Evolutionary conservation across 306 rosid species (phyloP).

Genomic region (Quercus bicolor): DNA sequence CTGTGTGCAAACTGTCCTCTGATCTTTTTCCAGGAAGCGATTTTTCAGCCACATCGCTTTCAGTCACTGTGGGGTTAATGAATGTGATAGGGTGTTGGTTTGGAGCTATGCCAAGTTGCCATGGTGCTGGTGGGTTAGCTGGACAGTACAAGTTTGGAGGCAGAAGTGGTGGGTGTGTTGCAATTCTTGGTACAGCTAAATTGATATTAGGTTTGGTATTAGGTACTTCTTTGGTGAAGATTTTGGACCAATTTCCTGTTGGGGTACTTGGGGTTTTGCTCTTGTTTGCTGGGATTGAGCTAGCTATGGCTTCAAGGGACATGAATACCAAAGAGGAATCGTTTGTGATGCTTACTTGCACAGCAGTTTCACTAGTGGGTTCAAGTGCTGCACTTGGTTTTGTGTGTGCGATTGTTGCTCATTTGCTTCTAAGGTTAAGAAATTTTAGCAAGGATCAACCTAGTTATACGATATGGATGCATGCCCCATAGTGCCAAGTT

Average conservation of each 20-base stretch:
- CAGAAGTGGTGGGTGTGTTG: slow-evolving; percentile 82
- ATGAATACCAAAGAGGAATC: slow-evolving; percentile 58
- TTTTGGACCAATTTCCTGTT: slow-evolving; percentile 54
- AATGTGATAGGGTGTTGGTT: slow-evolving; percentile 77
- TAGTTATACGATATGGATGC: slow-evolving; percentile 24
- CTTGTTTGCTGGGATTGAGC: slow-evolving; percentile 69
- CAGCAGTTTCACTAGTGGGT: slow-evolving; percentile 61
- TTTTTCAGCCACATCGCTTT: slow-evolving; percentile 58
- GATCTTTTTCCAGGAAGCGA: slow-evolving; percentile 65
- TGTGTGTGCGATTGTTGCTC: slow-evolving; percentile 37
- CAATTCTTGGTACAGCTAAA: slow-evolving; percentile 61
- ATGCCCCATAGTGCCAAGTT: neutral
- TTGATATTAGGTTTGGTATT: slow-evolving; percentile 52
- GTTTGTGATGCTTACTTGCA: slow-evolving; percentile 55
- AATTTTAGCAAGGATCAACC: slow-evolving; percentile 21
- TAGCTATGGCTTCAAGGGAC: slow-evolving; percentile 70
- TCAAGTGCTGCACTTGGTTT: slow-evolving; percentile 72
- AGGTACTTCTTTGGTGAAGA: slow-evolving; percentile 54
- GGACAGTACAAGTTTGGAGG: slow-evolving; percentile 87
- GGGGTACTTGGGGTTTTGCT: slow-evolving; percentile 66
- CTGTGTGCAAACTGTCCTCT: slow-evolving; percentile 54
- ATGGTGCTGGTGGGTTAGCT: slow-evolving; percentile 82
- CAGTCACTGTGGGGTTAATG: slow-evolving; percentile 82
- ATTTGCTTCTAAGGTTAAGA: slow-evolving; percentile 43
- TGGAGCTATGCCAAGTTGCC: slow-evolving; percentile 79